Evolutionary conservation across 352 stramenopile genomes (phyloP).

Genomic region (Globisporangium okanoganense): DNA sequence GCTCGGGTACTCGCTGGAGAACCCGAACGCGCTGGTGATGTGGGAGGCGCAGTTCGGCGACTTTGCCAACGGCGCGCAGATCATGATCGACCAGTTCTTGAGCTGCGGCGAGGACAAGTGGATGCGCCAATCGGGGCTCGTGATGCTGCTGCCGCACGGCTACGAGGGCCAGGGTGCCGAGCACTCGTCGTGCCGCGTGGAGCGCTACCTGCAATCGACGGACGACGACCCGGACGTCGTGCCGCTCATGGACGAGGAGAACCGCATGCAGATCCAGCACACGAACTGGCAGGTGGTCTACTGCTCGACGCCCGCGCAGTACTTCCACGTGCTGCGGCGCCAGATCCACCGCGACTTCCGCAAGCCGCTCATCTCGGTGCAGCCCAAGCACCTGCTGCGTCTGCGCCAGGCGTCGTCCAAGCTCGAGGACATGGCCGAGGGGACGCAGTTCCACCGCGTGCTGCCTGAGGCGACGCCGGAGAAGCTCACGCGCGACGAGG

Average conservation of each 20-base stretch:
- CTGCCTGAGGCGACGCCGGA: constrained; percentile 77
- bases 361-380: constrained; percentile 95
- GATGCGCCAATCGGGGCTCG: constrained; percentile 87
- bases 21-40: constrained; percentile 93
- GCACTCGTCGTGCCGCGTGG: constrained; percentile 91
- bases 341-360: constrained; percentile 97
- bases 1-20: constrained; percentile 92
- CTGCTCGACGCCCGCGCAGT: constrained; percentile 92
- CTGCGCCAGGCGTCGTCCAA: constrained; percentile 89
- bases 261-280: constrained; percentile 96
- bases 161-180: constrained; percentile 86
- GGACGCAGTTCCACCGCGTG: constrained; percentile 91
- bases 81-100: constrained; percentile 86
- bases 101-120: constrained; percentile 82
- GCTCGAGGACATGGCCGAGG: constrained; percentile 92
- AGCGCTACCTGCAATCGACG: constrained; percentile 93
- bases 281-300: constrained; percentile 98
- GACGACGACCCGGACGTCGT: constrained; percentile 95
- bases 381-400: constrained; percentile 95
- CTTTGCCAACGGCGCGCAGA: constrained; percentile 86
- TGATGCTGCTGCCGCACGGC: constrained; percentile 75
- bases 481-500: constrained; percentile 44
- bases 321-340: constrained; percentile 89
- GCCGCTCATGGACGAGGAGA: constrained; percentile 89
- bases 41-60: constrained; percentile 93